Base-by-base conservation (phyloP, 306 rosid genomes). In the Clitoria ternatea region DNA sequence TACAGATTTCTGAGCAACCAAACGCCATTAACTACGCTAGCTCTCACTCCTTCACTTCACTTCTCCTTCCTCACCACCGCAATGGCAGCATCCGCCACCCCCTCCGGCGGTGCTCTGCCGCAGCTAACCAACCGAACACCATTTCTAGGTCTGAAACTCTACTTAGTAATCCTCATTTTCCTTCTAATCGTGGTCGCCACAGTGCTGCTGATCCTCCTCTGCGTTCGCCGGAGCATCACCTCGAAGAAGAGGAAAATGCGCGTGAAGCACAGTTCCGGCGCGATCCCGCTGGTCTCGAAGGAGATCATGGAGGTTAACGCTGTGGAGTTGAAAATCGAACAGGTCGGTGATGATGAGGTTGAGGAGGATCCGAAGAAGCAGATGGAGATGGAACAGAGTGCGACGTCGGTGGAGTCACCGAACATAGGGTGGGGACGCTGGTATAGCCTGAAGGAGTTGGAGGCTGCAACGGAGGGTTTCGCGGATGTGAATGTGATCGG, bases 341-440 rank as follows among this genome's bases (percentile, higher is more conserved):
- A 61, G 6, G 24, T 1, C 30, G 40, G 5, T 20, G 39, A 35
- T 5, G 32, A 29, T 5, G 32, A 29, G 3, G 39, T 6, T 0
- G 55, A 52, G 8, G 67, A 2, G 47, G 81, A 69, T 66, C 79
- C 59, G 29, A 80, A 71, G 80, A 63, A 77, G 67, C 17, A 6
- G 22, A 49, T 5, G 71, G 74, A 73, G 64, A 20, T 56, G 47
- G 79, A 54, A 64, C 66, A 40, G 45, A 53, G 73, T 74, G 39
- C 18, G 82, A 83, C 97, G 82, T 85, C 97, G 82, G 85, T 57
- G 87, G 90, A 85, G 65, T 19, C 82, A 8, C 78, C 75, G 56
- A 88, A 92, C 72, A 81, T 90, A n/a, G 97, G 98, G 61, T 90
- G 98, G 98, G 98, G 98, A 0, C 85, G 92, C 13, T 94, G 98